Evolutionary conservation across 352 stramenopile genomes (phyloP), one percentile per base, ranked within the genome.

Genomic region (Discostella stelligera): DNA sequence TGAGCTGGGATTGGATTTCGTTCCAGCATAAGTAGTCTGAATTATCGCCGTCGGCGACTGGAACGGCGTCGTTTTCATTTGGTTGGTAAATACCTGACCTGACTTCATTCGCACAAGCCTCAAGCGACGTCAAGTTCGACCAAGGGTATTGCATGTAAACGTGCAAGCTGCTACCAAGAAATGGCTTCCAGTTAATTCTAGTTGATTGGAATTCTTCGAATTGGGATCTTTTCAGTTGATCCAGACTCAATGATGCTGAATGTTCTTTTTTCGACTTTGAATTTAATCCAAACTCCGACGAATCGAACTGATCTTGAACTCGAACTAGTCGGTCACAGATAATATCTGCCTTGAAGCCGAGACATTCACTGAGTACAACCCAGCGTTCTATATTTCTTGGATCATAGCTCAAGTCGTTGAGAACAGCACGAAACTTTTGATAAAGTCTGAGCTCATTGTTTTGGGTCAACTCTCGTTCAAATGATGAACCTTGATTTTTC

Each of bases 341-440:
- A 44, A 83, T 55, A 7, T 94, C 83, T 23, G 81, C 77, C 73
- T 90, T 92, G 46, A 90, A 83, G 41, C 69, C 76, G 37, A 85
- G 53, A 62, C 80, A 89, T 69, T 92, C 79, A 53, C 83, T 85
- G 21, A 88, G 77, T 13, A 83, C 73, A 50, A 86, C 85, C 86
- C 87, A 94, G 21, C 82, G 56, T 25, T 84, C 74, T 14, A 72
- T 77, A 61, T 92, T 83, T 11, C 58, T 73, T n/a, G 79, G 74
- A 69, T 89, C 71, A 44, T 89, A 86, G 49, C 78, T 89, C 27
- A 94, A 60, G 65, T 89, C 76, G 49, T 90, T 77, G 27, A 94
- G 20, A 67, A 94, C 86, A 6, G 82, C 87, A 18, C 68, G 48
- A 61, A 94, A 92, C 72, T 91, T 92, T 50, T 87, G 85, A 30